Evolutionary conservation across 1,139 yeast species (phyloP), one percentile per base, ranked within the genome.

Genomic region (Taiozyma onychis): DNA sequence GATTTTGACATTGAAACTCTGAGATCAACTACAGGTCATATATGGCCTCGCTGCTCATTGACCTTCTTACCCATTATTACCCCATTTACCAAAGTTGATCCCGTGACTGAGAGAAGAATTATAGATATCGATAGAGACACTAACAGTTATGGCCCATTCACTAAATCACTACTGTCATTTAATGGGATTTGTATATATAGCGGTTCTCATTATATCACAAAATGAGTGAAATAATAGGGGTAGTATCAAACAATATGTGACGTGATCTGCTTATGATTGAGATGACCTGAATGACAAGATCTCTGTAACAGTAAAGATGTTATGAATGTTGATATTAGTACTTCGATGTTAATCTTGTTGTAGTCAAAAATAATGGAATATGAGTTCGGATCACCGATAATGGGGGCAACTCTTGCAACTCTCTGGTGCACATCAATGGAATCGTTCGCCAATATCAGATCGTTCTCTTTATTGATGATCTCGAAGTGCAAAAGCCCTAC

Each of bases 11-110:
- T 53, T 4, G 57, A 58, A 7, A 26, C 44, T 11, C 47, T 70
- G 10, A 39, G 44, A 1, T 69, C 74, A 0, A 54, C 53, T 9
- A 59, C 62, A 24, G 65, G 62, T 2, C 67, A 66, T 48, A 37
- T 43, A 14, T 71, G 74, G 75, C 64, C 62, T 32, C 59, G 71
- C 32, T 71, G 75, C 50, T 54, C 66, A 10, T 54, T 69, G 2
- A 67, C 72, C 0, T 57, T 66, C 30, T 49, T 71, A 22, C 75
- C 75, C 0, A 51, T 71, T 1, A 16, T 71, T n/a, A 59, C 70
- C 0, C 64, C 71, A 1, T 50, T 58, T 5, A 67, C 68, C 2
- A 68, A 65, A 45, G 51, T 61, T 13, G 72, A 73, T 50, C 69
- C 72, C 3, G 70, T 68, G 1, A 68, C 69, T 24, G 60, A 57